Evolutionary conservation across 129 eudicot species (phyloP).

Genomic region (Artemisia argyi): DNA sequence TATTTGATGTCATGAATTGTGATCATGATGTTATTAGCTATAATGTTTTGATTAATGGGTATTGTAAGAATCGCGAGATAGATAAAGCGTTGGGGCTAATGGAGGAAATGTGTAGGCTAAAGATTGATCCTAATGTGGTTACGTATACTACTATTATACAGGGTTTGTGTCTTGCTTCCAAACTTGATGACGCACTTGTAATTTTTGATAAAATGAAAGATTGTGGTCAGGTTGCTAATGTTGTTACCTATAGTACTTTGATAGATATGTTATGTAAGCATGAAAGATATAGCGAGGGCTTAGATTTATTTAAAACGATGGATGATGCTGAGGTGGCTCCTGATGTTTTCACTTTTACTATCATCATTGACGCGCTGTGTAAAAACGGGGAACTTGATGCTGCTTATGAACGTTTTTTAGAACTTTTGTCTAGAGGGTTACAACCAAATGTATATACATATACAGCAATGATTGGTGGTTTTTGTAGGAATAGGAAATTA

Average conservation of each 20-base stretch:
- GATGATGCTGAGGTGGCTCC: slow-evolving; percentile 19
- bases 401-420: slow-evolving; percentile 24
- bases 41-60: slow-evolving; percentile 34
- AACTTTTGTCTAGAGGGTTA: slow-evolving; percentile 13
- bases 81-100: slow-evolving; percentile 16
- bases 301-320: slow-evolving; percentile 30
- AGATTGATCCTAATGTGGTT: slow-evolving; percentile 26
- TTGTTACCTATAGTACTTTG: slow-evolving; percentile 29
- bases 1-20: slow-evolving; percentile 23
- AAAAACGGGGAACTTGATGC: slow-evolving; percentile 25
- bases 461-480: slow-evolving; percentile 42
- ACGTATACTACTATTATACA: slow-evolving; percentile 34
- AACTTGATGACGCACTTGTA: slow-evolving; percentile 29
- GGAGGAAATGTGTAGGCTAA: slow-evolving; percentile 13
- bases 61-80: slow-evolving; percentile 29
- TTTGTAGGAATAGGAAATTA: slow-evolving; percentile 27
- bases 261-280: slow-evolving; percentile 27
- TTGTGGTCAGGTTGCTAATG: slow-evolving; percentile 15
- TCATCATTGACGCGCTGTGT: slow-evolving; percentile 29
- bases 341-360: slow-evolving; percentile 26
- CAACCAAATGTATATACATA: slow-evolving; percentile 30
- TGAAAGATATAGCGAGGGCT: slow-evolving; percentile 22
- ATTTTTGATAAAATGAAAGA: slow-evolving; percentile 22
- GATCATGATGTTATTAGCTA: slow-evolving; percentile 20
- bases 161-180: slow-evolving; percentile 33